These are phyloP conservation scores for Phialocephala sp. DNA, from an alignment of 2,329 filamentous ascomycete genomes.

Conservation along the genomic window DNA sequence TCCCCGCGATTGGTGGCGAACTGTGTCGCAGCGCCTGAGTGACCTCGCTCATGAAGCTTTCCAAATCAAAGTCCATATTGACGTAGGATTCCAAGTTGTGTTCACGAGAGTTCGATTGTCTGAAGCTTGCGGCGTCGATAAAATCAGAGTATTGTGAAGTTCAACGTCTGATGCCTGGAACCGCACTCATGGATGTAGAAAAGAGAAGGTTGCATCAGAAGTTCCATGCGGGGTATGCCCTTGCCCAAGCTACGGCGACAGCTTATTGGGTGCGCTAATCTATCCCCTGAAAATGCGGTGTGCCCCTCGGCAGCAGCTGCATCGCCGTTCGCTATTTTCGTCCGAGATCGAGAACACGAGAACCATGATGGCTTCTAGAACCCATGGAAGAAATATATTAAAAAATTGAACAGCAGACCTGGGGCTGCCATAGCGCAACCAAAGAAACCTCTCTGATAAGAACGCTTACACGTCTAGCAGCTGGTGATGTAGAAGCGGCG, in stretches of 20 bases:
- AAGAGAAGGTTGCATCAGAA: constrained; percentile 5
- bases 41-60: constrained; percentile 14
- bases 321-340: constrained; percentile 6
- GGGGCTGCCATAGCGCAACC: neutral
- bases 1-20: constrained; percentile 6
- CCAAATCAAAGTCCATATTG: constrained; percentile 14
- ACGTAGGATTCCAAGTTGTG: neutral
- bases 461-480: neutral
- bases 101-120: neutral
- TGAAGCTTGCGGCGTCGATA: too few relatives aligned
- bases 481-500: neutral
- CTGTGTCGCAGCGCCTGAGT: neutral
- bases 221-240: constrained; percentile 11
- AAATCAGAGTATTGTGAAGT: neutral
- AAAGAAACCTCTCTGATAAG: neutral
- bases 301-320: neutral
- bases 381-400: constrained; percentile 9
- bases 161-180: neutral
- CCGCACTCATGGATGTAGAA: neutral
- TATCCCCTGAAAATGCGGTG: neutral
- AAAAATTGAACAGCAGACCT: constrained; percentile 2
- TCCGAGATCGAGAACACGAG: neutral
- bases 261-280: neutral
- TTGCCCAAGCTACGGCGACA: neutral
- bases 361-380: neutral